Conservation (phyloP, 2,329 filamentous ascomycete species). For the Alternaria conjuncta region DNA sequence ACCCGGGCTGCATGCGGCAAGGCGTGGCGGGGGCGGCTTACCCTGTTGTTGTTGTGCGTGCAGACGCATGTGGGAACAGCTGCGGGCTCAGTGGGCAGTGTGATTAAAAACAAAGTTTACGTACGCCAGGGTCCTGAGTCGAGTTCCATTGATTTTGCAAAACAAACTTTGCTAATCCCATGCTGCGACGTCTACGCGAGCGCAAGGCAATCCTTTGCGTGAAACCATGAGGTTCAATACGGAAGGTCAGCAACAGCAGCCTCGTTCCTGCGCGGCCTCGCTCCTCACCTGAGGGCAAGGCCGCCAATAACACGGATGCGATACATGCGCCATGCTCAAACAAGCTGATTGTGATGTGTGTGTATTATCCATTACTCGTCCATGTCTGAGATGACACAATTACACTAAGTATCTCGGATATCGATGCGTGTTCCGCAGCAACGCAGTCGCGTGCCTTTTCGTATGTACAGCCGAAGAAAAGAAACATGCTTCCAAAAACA, state of each 20-base stretch:
- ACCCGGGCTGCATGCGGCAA: conserved; percentile 13
- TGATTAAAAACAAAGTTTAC: conserved; percentile 24
- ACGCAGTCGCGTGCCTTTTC: conserved; percentile 7
- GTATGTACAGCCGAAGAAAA: conserved; percentile 12
- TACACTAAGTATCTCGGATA: conserved; percentile 16
- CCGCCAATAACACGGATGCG: conserved; percentile 1
- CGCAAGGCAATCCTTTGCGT: background rate
- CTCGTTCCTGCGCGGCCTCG: background rate
- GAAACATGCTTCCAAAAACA: conserved; percentile 15
- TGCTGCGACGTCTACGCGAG: background rate
- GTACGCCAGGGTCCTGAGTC: conserved; percentile 10
- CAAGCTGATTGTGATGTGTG: conserved; percentile 3
- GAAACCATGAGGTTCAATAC: background rate
- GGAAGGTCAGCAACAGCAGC: background rate
- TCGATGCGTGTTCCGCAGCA: conserved; percentile 5
- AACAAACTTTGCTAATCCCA: conserved; percentile 10
- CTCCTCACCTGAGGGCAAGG: conserved; percentile 2
- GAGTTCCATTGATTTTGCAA: conserved; percentile 5
- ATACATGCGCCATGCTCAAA: background rate
- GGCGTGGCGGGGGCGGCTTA: conserved; percentile 21
- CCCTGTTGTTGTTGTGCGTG: conserved; percentile 11
- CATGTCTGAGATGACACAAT: conserved; percentile 6
- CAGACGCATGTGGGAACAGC: conserved; percentile 19
- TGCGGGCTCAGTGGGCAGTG: conserved; percentile 9
- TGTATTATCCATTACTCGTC: conserved; percentile 11